Conservation (phyloP, 1,284 basidiomycete genomes). For the Ceratobasidium sp. region DNA sequence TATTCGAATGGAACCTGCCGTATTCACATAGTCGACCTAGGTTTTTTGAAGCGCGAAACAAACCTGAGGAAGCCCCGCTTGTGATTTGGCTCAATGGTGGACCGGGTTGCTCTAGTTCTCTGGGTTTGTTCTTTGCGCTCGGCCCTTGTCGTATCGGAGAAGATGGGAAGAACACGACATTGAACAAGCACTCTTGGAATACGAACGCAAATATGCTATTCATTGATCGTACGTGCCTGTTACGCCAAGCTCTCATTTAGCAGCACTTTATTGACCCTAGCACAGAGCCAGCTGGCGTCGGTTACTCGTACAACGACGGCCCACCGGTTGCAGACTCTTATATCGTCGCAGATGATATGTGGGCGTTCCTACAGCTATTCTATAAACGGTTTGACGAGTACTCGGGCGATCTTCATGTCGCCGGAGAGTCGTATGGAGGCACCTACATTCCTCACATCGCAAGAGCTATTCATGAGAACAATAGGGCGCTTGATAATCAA, state of each 20-base stretch:
- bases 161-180: slow-evolving; percentile 72
- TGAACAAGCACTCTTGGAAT: slow-evolving; percentile 85
- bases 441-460: slow-evolving; percentile 84
- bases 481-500: slow-evolving; percentile 58
- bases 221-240: slow-evolving; percentile 66
- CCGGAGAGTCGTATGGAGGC: slow-evolving; percentile 77
- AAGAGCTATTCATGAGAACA: slow-evolving; percentile 77
- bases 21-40: slow-evolving; percentile 53
- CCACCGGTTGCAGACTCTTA: slow-evolving; percentile 69
- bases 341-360: slow-evolving; percentile 75
- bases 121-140: slow-evolving; percentile 85
- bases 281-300: slow-evolving; percentile 77
- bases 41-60: slow-evolving; percentile 85
- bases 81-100: slow-evolving; percentile 81
- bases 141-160: slow-evolving; percentile 83
- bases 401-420: slow-evolving; percentile 68
- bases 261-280: background rate
- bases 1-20: background rate
- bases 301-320: slow-evolving; percentile 84
- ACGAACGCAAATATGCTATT: slow-evolving; percentile 67
- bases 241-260: background rate
- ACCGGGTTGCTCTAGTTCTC: slow-evolving; percentile 63
- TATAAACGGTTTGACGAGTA: slow-evolving; percentile 76
- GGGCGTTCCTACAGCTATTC: slow-evolving; percentile 91
- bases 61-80: slow-evolving; percentile 80